Conservation (phyloP, 2,329 filamentous ascomycete species). For the Alternaria metachromatica region DNA sequence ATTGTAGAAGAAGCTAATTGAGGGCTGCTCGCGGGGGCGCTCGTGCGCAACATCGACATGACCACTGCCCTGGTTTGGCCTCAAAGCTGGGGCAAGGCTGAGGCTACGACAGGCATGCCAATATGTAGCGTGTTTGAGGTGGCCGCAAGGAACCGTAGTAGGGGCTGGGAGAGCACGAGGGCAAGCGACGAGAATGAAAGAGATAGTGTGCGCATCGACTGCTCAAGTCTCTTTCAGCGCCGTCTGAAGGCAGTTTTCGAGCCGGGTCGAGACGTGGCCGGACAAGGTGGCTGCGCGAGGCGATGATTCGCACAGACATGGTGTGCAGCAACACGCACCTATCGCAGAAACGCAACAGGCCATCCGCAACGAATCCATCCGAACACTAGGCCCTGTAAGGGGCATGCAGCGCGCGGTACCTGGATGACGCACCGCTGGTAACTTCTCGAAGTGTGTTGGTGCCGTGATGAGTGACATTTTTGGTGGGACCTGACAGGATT, state of each 20-base stretch:
- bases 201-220: neutral
- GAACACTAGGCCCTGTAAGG: conserved; percentile 39
- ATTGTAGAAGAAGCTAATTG: conserved; percentile 37
- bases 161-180: neutral
- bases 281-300: conserved; percentile 18
- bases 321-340: conserved; percentile 20
- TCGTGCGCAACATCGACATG: conserved; percentile 38
- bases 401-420: conserved; percentile 38
- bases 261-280: conserved; percentile 2
- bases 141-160: conserved; percentile 1
- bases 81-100: conserved; percentile 48
- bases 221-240: neutral
- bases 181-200: neutral
- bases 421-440: conserved; percentile 39
- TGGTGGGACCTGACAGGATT: conserved; percentile 11
- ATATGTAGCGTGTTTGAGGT: conserved; percentile 42
- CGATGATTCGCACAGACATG: conserved; percentile 22
- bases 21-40: conserved; percentile 35
- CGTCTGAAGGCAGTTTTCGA: conserved; percentile 1
- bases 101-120: conserved; percentile 33
- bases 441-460: conserved; percentile 19
- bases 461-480: conserved; percentile 21
- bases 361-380: conserved; percentile 22
- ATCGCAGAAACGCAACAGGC: conserved; percentile 28
- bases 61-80: conserved; percentile 37